Conservation (phyloP, 2,329 filamentous ascomycete species). For the Colletotrichum sp. region DNA sequence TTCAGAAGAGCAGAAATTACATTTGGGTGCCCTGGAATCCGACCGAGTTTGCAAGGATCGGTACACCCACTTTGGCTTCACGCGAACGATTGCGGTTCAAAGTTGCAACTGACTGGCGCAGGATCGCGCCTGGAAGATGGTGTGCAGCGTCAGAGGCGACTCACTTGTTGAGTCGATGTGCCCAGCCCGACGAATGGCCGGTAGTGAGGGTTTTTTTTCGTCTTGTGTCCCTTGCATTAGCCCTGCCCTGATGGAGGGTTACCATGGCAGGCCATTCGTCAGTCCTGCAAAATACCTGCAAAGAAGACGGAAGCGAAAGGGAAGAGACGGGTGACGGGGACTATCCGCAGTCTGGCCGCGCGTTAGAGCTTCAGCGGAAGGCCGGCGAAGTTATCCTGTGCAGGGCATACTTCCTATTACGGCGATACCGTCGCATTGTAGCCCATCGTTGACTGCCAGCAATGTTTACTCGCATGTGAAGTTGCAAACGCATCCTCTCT, state of each 20-base stretch:
- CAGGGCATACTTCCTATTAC: background rate
- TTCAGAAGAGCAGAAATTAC: background rate
- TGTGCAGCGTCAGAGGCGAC: background rate
- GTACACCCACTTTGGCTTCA: background rate
- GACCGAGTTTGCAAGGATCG: background rate
- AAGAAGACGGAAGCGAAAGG: constrained; percentile 8
- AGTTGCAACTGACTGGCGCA: background rate
- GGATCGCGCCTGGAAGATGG: background rate
- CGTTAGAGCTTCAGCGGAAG: constrained; percentile 1
- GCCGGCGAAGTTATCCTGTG: background rate
- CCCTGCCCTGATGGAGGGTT: constrained; percentile 7
- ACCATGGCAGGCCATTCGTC: constrained; percentile 1
- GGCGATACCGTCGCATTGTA: constrained; percentile 1
- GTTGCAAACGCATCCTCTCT: background rate
- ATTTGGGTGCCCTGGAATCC: background rate
- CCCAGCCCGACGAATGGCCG: background rate
- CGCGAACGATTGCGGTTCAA: background rate
- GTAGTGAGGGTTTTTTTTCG: background rate
- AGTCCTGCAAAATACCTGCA: background rate
- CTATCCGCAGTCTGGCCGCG: constrained; percentile 4
- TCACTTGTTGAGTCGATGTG: background rate
- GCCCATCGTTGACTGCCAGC: background rate
- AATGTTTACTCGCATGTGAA: background rate
- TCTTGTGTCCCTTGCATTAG: constrained; percentile 20
- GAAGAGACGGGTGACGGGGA: background rate